Conservation (phyloP, 805 yeast species). For the Starmera dryadoides region DNA sequence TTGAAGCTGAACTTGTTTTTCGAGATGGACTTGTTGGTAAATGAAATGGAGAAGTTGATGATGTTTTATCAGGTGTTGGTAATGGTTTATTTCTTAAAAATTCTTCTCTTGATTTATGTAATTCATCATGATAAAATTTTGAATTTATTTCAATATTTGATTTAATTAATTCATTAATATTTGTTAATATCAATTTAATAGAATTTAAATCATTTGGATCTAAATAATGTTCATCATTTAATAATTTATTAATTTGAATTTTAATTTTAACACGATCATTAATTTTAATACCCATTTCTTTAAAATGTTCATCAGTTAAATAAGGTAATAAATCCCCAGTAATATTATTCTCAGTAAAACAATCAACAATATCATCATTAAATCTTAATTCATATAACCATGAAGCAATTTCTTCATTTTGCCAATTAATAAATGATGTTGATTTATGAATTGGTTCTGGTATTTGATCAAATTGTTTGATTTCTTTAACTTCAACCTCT, state of each 20-base stretch:
- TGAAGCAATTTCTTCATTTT: slow-evolving; percentile 15
- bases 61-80: slow-evolving; percentile 18
- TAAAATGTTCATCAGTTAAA: slow-evolving; percentile 61
- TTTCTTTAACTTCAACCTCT: too few species aligned
- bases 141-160: slow-evolving; percentile 6
- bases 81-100: slow-evolving; percentile 10
- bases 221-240: slow-evolving; percentile 13
- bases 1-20: slow-evolving; percentile 1
- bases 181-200: slow-evolving; percentile 6
- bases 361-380: slow-evolving; percentile 8
- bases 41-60: slow-evolving; percentile 21
- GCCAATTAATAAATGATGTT: slow-evolving; percentile 14
- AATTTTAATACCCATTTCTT: slow-evolving; percentile 60
- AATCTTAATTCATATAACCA: slow-evolving; percentile 16
- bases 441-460: neutral
- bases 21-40: slow-evolving; percentile 21
- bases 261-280: slow-evolving; percentile 55
- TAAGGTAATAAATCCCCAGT: slow-evolving; percentile 69
- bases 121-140: slow-evolving; percentile 8
- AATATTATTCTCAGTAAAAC: slow-evolving; percentile 51
- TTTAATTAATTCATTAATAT: slow-evolving; percentile 10
- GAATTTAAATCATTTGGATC: slow-evolving; percentile 6
- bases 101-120: slow-evolving; percentile 11
- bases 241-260: slow-evolving; percentile 48
- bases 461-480: too few species aligned